Evolutionary conservation across 2,329 filamentous ascomycete species (phyloP), one percentile per base, ranked within the genome.

Genomic region (Helotiales sp.): DNA sequence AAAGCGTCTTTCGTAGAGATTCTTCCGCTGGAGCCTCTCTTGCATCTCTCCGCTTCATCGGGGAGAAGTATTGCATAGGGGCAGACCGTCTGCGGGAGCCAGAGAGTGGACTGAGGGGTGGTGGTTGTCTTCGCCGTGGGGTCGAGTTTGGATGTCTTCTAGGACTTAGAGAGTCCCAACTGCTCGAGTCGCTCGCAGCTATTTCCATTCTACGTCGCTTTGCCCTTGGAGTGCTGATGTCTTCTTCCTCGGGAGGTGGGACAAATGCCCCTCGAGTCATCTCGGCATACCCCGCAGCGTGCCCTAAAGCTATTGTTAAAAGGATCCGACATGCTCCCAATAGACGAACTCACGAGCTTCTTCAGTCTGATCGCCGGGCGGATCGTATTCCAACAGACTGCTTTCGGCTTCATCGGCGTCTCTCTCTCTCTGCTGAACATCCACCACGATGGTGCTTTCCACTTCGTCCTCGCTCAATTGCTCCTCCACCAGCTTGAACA

Each of bases 111-210:
- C 53, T 59, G 15, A 38, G 29, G 8, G 48, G 17, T 27, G n/a
- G 27, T 33, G 30, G 53, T 34, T 52, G 54, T 6, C 30, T 31
- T 31, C 60, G 47, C 17, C 55, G 31, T 5, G 60, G 58, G 12
- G 57, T 60, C 1, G 58, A 60, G 30, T 58, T 56, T 9, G 58
- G 17, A 46, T 53, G 52, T 29, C 31, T 46, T 15, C 31, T 25
- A 4, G 60, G 60, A 44, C 58, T 63, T 10, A 58, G 54, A 3
- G 58, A n/a, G 29, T 58, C 36, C 19, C 54, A 44, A 31, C 57
- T 58, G 24, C 50, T 60, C 9, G 51, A 52, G 47, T 63, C 58
- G 52, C 55, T 60, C 5, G 55, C 55, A 24, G 57, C 58, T 34
- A 60, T 54, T 19, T 58, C 60, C 15, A 58, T 24, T 22, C 55